phyloP scores from a whole-genome alignment of 805 yeast genomes.

The Candida andamanensis region DNA sequence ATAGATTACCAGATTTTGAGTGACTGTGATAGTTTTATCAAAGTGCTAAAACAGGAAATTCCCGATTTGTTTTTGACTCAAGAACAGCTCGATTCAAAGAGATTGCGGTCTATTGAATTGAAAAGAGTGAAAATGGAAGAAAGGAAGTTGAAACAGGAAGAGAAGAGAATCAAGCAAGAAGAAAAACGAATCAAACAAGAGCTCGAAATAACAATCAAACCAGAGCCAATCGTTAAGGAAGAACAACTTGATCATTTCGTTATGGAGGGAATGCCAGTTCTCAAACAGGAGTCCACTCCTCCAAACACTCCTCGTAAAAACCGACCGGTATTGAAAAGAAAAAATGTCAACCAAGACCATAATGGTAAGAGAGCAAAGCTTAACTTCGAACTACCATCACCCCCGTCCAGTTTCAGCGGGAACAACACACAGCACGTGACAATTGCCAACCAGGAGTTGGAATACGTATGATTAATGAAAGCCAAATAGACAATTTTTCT shows the following conservation, averaged over 20 bases:
- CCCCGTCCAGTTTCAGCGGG: constrained; percentile 32
- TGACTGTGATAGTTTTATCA: constrained; percentile 83
- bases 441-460: constrained; percentile 8
- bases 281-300: constrained; percentile 10
- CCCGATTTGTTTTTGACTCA: constrained; percentile 64
- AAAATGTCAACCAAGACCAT: constrained; percentile 12
- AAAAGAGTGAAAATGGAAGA: constrained; percentile 9
- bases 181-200: constrained; percentile 4
- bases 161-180: constrained; percentile 6
- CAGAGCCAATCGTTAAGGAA: too few species aligned
- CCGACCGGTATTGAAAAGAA: constrained; percentile 18
- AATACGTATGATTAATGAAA: background rate
- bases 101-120: constrained; percentile 17
- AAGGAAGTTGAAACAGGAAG: constrained; percentile 9
- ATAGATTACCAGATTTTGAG: constrained; percentile 75
- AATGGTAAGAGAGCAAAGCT: constrained; percentile 4
- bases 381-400: constrained; percentile 25
- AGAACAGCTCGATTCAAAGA: constrained; percentile 41
- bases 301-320: constrained; percentile 11
- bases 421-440: constrained; percentile 13
- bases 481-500: background rate
- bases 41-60: constrained; percentile 43
- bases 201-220: too few species aligned
- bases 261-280: constrained; percentile 2
- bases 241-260: constrained; percentile 1